A percentile compares a stretch with the other conserved stretches of the same genome.
phyloP scores from a whole-genome alignment of 139 green algal species.

The Coelastrella sp. region DNA sequence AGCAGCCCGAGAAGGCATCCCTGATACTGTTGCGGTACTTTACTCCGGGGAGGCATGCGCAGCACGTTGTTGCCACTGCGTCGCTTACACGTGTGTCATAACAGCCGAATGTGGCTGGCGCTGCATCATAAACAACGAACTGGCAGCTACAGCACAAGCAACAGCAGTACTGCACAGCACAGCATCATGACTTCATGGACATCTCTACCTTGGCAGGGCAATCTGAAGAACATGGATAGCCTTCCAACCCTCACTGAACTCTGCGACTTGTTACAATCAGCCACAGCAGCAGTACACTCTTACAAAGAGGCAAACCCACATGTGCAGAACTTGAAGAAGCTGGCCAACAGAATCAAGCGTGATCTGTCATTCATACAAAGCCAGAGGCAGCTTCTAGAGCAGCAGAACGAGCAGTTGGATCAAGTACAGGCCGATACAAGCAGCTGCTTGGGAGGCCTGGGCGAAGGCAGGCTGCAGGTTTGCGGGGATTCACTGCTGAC shows the following conservation, averaged over 20 bases:
- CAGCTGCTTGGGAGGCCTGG: constrained; percentile 2
- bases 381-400: constrained; percentile 15
- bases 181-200: neutral
- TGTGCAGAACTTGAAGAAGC: constrained; percentile 24
- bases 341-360: neutral
- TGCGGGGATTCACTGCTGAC: neutral
- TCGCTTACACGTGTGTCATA: neutral
- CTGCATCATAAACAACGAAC: neutral
- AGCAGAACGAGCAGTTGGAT: neutral
- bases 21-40: no score
- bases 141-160: neutral
- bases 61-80: neutral
- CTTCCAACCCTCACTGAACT: constrained; percentile 4
- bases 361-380: constrained; percentile 2
- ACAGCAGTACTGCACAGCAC: no score
- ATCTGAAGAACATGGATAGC: constrained; percentile 5
- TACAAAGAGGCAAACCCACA: constrained; percentile 25
- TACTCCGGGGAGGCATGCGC: neutral
- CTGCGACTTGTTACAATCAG: neutral
- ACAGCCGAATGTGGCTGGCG: neutral
- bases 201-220: constrained; percentile 8
- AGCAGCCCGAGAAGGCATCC: no score
- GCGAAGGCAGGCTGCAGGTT: constrained; percentile 25
- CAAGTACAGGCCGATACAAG: neutral
- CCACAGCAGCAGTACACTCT: neutral